phyloP scores from a whole-genome alignment of 2,329 filamentous ascomycete genomes.

The Penicillium sp. region DNA sequence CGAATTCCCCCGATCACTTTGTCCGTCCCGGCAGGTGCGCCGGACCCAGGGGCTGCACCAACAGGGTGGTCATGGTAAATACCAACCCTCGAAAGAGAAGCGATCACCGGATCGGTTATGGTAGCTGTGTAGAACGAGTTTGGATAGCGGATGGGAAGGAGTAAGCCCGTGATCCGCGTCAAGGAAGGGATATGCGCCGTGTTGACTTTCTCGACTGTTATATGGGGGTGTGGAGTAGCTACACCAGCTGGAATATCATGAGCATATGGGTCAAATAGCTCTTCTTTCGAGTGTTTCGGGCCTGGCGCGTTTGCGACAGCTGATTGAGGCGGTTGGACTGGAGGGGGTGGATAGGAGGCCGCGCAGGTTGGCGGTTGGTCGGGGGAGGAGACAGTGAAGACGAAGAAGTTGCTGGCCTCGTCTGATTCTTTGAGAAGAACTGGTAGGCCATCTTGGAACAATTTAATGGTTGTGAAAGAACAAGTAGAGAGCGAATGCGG shows the following conservation, averaged over 20 bases:
- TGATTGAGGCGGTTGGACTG: conserved; percentile 27
- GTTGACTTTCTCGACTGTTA: conserved; percentile 54
- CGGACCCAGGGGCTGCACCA: conserved; percentile 21
- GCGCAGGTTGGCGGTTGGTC: conserved; percentile 13
- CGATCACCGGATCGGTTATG: conserved; percentile 53
- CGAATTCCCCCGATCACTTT: conserved; percentile 51
- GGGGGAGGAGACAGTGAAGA: conserved; percentile 20
- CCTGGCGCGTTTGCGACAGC: conserved; percentile 23
- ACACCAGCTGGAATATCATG: conserved; percentile 27
- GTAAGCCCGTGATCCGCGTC: conserved; percentile 56
- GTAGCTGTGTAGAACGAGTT: conserved; percentile 61
- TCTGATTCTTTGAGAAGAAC: conserved; percentile 36
- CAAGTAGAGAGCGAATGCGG: conserved; percentile 24
- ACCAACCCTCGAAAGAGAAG: conserved; percentile 58
- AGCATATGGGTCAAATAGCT: conserved; percentile 33
- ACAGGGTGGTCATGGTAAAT: conserved; percentile 53
- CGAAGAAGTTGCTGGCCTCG: conserved; percentile 22
- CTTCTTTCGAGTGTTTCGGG: conserved; percentile 24
- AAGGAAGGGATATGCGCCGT: conserved; percentile 55
- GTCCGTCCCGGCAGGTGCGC: conserved; percentile 32
- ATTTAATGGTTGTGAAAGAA: conserved; percentile 8
- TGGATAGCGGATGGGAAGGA: conserved; percentile 62
- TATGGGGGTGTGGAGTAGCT: conserved; percentile 46
- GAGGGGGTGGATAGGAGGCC: conserved; percentile 34
- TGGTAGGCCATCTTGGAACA: conserved; percentile 35